A percentile compares a stretch with the other conserved stretches of the same genome.
Conservation (phyloP, 2,329 filamentous ascomycete species). For the Penicillium sp. region DNA sequence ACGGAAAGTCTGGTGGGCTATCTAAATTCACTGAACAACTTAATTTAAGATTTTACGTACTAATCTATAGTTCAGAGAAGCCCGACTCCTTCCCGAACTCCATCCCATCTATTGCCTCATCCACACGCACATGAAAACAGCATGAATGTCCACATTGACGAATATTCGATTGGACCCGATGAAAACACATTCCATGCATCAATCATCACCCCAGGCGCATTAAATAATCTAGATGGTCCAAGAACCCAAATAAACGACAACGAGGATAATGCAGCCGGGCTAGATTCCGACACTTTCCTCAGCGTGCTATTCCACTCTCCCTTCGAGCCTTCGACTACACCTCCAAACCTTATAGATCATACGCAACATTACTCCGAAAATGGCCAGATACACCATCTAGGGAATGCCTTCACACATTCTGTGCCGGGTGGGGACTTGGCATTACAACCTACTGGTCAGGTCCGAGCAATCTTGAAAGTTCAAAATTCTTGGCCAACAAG, state of each 20-base stretch:
- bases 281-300: neutral
- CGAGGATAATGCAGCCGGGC: neutral
- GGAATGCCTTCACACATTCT: neutral
- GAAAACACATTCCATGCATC: neutral
- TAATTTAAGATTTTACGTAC: neutral
- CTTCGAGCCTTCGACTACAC: neutral
- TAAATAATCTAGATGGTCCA: neutral
- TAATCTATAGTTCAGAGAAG: neutral
- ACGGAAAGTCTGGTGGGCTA: neutral
- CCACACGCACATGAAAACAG: neutral
- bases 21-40: neutral
- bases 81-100: neutral
- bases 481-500: constrained; percentile 5
- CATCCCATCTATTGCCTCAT: constrained; percentile 1
- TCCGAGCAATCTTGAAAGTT: neutral
- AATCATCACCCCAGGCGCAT: neutral
- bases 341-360: no score
- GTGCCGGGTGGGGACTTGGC: no score
- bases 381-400: no score
- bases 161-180: neutral
- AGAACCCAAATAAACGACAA: neutral
- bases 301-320: neutral
- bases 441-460: neutral
- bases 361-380: no score
- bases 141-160: neutral